Conservation (phyloP, 176 grass and related monocot species). For the Eragrostis curvula region DNA sequence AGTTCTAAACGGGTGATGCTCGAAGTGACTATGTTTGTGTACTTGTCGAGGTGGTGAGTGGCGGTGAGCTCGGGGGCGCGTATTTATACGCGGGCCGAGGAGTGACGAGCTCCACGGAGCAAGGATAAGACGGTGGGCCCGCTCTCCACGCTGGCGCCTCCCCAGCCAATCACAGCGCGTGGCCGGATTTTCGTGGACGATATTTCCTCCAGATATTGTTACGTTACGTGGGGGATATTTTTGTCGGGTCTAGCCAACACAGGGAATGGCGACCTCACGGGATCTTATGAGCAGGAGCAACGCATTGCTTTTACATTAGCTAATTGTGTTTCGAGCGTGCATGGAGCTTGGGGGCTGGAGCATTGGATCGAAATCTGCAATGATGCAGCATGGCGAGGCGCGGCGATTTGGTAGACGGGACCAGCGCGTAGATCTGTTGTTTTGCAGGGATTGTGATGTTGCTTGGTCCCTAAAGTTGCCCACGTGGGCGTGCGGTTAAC, state of each 20-base stretch:
- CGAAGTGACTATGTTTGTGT: slow-evolving; percentile 14
- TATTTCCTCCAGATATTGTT: slow-evolving; percentile 40
- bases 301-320: accelerated
- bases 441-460: slow-evolving; percentile 26
- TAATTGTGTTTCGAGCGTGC: background rate
- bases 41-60: slow-evolving; percentile 34
- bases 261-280: background rate
- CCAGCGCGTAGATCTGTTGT: slow-evolving; percentile 47
- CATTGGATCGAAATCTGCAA: slow-evolving; percentile 24
- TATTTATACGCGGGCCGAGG: slow-evolving; percentile 62
- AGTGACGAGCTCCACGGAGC: slow-evolving; percentile 50
- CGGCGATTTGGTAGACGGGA: background rate
- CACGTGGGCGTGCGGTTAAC: slow-evolving; percentile 58
- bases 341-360: background rate
- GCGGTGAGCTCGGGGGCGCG: slow-evolving; percentile 11
- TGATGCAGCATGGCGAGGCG: slow-evolving; percentile 60
- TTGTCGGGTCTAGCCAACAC: background rate
- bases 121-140: slow-evolving; percentile 45
- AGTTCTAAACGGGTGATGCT: background rate
- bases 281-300: background rate
- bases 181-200: slow-evolving; percentile 57
- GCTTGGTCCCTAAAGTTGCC: background rate
- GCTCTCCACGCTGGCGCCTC: slow-evolving; percentile 19
- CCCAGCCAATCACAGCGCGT: slow-evolving; percentile 61
- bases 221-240: slow-evolving; percentile 10